Evolutionary conservation across 2,329 filamentous ascomycete genomes (phyloP), one percentile per base, ranked within the genome.

Genomic region (Atkinsonella hypoxylon): DNA sequence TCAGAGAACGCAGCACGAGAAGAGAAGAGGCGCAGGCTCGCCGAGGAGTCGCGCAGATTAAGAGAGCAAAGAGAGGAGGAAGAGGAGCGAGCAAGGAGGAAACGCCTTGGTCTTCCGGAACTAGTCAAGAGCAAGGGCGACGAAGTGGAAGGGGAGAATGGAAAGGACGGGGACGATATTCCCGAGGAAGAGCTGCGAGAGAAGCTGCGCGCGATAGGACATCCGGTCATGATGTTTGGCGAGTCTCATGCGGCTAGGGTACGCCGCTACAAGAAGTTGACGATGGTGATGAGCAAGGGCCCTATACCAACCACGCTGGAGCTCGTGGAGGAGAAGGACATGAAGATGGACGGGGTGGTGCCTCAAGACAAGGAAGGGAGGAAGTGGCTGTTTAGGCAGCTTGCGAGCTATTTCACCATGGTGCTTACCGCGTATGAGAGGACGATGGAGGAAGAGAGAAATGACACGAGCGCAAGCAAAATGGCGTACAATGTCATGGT

Each of bases 381-480:
- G 44, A 71, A 77, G 43, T 89, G 85, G 67, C 72, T 98, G 40
- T 91, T 85, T 70, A 78, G 91, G 11, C 91, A 98, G 67, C 75
- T 98, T 51, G 87, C 87, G 18, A 93, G 87, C 46, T 98, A 96
- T 72, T 97, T 98, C 71, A 94, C 87, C 49, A 89, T 98, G 82
- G 81, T 98, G n/a, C 73, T 98, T 52, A 79, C 76, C 43, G 91
- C 94, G 66, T 98, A 94, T 85, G 81, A 90, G 59, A 64, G 71
- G 40, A 89, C 90, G 5, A 78, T 98, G 59, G 79, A 86, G 58
- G 79, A 83, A 53, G 71, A 78, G 62, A 71, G 67, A 58, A 66
- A 67, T 30, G 76, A 81, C 49, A 90, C 87, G 30, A 85, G 83
- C 57, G 82, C 87, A 18, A 89, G 90, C 59, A 89, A 88, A 61